Base-by-base conservation (phyloP, 805 yeast genomes). In the Peterozyma xylosa region DNA sequence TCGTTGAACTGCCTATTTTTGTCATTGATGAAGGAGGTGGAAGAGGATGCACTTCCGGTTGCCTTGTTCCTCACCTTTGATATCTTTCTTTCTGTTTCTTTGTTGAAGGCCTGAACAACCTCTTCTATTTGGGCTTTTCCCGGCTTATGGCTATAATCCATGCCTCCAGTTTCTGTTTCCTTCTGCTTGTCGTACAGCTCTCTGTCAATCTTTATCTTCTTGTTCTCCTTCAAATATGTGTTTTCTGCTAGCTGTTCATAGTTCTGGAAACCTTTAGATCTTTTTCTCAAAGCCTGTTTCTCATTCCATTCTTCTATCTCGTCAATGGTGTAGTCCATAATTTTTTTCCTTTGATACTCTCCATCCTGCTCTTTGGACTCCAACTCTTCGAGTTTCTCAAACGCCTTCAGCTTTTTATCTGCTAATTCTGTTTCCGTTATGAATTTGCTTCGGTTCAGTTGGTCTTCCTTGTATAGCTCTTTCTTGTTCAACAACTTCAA, bases 1-100 rank as follows among this genome's bases (percentile, higher is more conserved):
- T 73, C 75, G 61, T 85, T 86, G 61, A 85, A 86, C 51, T 82
- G 81, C 55, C 72, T 74, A 66, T 86, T 86, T 59, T 80, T 81
- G 50, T 80, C 87, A 56, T 82, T 85, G 55, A 86, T 76, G 58
- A 64, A 73, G 29, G 73, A 66, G 5, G 64, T 66, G 15, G 56
- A 67, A 4, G 57, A 64, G 4, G 58, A 70, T 3, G 56, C 66
- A 10, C 59, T 63, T 9, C 54, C 58, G 41, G 63, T 54, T 42
- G 54, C 58, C 45, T 59, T 62, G 43, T 56, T 54, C 51, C 62
- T 62, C 49, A 73, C 62, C 52, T 73, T 62, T 41, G 60, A 61
- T 49, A 57, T 56, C 38, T 62, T 60, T 30, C 63, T 62, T 53
- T 56, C 62, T 45, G 67, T 67, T 43, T 63, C 56, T 52, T 64